These are phyloP conservation scores for Pyrenochaeta sp. DNA, from an alignment of 2,329 filamentous ascomycete species.

Conservation along the genomic window DNA sequence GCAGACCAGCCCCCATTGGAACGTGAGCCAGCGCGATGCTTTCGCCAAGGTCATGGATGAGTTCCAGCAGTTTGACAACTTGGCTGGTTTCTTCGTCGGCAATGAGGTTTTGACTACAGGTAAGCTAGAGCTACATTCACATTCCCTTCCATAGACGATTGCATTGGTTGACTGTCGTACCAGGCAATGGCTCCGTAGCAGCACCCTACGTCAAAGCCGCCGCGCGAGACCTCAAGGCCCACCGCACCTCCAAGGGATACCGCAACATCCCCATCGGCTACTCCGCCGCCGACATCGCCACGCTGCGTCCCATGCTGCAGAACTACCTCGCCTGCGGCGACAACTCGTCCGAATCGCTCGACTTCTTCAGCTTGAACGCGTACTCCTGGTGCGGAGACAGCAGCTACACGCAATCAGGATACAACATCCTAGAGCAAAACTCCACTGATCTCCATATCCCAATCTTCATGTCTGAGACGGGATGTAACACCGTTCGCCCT, in stretches of 20 bases:
- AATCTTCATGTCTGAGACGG: constrained; percentile 76
- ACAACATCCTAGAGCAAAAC: constrained; percentile 71
- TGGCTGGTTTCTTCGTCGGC: constrained; percentile 79
- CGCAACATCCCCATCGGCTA: constrained; percentile 86
- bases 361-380: constrained; percentile 87
- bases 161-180: constrained; percentile 14
- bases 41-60: constrained; percentile 79
- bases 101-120: constrained; percentile 79
- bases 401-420: constrained; percentile 71
- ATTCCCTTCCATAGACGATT: not conserved
- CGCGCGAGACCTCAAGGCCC: constrained; percentile 81
- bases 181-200: constrained; percentile 63
- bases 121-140: constrained; percentile 19
- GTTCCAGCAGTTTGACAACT: constrained; percentile 80
- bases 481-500: constrained; percentile 73
- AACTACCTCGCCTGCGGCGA: constrained; percentile 81
- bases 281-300: constrained; percentile 83
- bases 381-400: constrained; percentile 68
- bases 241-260: constrained; percentile 78
- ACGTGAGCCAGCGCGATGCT: constrained; percentile 71
- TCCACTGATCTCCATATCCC: constrained; percentile 74
- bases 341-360: constrained; percentile 71
- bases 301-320: constrained; percentile 70
- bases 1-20: constrained; percentile 74
- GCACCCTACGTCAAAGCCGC: constrained; percentile 87